Conservation (phyloP, 73 alveolate genomes). For the Symbiodinium pilosum region DNA sequence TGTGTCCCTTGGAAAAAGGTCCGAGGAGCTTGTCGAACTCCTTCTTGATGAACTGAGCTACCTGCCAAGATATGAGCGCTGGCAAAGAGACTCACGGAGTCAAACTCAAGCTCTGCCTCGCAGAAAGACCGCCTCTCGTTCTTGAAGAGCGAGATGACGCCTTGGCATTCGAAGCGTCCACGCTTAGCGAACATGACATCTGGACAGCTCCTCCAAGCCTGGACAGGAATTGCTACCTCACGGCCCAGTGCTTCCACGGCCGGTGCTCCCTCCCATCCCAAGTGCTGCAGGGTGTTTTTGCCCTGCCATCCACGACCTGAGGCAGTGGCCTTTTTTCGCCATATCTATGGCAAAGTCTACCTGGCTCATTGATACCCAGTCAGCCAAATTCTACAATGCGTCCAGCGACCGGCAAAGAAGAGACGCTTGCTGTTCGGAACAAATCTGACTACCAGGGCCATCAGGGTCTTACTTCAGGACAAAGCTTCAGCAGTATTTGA, state of each 20-base stretch:
- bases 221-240: too few relatives aligned
- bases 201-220: not conserved
- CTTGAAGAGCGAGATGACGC: slow-evolving; percentile 77
- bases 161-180: not conserved
- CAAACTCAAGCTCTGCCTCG: slow-evolving; percentile 33
- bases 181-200: not conserved
- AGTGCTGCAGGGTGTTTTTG: too few relatives aligned
- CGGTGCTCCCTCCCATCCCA: too few relatives aligned
- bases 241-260: too few relatives aligned
- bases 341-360: slow-evolving; percentile 78
- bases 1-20: too few relatives aligned
- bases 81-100: too few relatives aligned
- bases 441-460: not conserved
- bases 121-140: slow-evolving; percentile 92
- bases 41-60: slow-evolving; percentile 92
- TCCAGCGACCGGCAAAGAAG: not conserved
- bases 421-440: too few relatives aligned
- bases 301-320: not conserved
- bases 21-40: slow-evolving; percentile 79
- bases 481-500: not conserved
- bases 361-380: not conserved
- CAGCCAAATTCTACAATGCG: not conserved
- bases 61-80: not conserved
- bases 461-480: not conserved
- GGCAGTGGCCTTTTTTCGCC: slow-evolving; percentile 52